Base-by-base conservation (phyloP, 371 early-diverging fungal genomes). In the Saksenaea vasiformis region DNA sequence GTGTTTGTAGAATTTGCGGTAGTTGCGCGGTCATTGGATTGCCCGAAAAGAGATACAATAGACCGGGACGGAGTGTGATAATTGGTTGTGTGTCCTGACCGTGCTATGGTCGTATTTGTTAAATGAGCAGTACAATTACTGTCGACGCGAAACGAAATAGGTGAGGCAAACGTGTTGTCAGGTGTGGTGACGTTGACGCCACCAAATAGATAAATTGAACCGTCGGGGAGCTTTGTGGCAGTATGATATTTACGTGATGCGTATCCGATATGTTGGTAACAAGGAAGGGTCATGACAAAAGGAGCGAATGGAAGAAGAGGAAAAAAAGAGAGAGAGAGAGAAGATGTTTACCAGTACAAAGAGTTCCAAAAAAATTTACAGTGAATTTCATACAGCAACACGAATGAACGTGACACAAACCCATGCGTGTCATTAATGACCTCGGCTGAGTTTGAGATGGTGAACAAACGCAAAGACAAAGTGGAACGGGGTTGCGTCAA, bases 351-450 rank as follows among this genome's bases (percentile, higher is more conserved):
- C 31, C 31, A 31, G 31, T 31, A 31, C n/a, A 31, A 31, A 31
- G 4, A 31, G 31, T 7, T 31, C 31, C 7, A 47, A 22, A 47
- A 47, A 47, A 47, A 47, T 47, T 22, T 22, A 47, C 11, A 19
- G 51, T 17, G 2, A 22, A 10, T 7, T 41, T 3, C 9, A 5
- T 14, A 14, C 19, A 14, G 14, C 19, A 14, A 41, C 7, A 17
- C 14, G 19, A 41, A 41, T 5, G 10, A 47, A 47, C n/a, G 51
- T 47, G 51, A 26, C 24, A 47, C 51, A 47, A 47, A 22, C 19
- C 51, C 51, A 47, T 47, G 51, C 51, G 51, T 19, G 51, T 47
- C n/a, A 47, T 47, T 19, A 10, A 22, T 47, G 51, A 47, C 51
- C 22, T 22, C 22, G 51, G 51, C 51, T 47, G 51, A 47, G 19